Evolutionary conservation across 2,329 filamentous ascomycete genomes (phyloP).

Genomic region (Ceratocystis variospora): DNA sequence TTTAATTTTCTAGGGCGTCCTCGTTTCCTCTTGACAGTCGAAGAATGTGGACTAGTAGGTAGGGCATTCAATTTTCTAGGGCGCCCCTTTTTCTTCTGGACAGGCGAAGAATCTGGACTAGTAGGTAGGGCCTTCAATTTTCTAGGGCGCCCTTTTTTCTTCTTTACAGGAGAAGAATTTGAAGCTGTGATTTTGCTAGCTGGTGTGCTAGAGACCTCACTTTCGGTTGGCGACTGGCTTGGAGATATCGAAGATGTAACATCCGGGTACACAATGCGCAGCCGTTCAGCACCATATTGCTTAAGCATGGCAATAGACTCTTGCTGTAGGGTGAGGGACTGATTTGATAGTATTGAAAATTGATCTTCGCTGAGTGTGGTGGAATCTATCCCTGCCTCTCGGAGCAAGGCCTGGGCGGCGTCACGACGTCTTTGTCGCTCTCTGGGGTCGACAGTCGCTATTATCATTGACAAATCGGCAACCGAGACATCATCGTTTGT

Average conservation of each 20-base stretch:
- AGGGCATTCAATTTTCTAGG: constrained; percentile 15
- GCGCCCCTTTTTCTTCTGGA: constrained; percentile 15
- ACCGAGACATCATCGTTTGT: neutral
- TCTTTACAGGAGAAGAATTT: constrained; percentile 19
- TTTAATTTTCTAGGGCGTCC: constrained; percentile 17
- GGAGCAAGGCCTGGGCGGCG: constrained; percentile 36
- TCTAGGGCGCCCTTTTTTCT: constrained; percentile 4
- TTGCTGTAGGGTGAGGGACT: constrained; percentile 41
- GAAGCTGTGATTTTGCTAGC: constrained; percentile 17
- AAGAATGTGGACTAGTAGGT: constrained; percentile 10
- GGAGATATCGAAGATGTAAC: neutral
- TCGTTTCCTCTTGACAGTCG: constrained; percentile 19
- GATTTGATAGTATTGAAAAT: constrained; percentile 46
- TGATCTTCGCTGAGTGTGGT: constrained; percentile 40
- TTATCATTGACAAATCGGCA: neutral
- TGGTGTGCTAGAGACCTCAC: constrained; percentile 20
- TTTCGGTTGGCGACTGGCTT: constrained; percentile 25
- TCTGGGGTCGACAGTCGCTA: constrained; percentile 24
- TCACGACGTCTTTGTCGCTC: constrained; percentile 39
- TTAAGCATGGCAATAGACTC: constrained; percentile 43
- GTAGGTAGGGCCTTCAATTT: constrained; percentile 17
- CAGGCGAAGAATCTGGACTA: constrained; percentile 15
- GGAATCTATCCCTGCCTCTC: constrained; percentile 36
- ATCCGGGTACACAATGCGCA: constrained; percentile 43
- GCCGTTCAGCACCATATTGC: constrained; percentile 42